Base-by-base conservation (phyloP, 1,284 basidiomycete genomes). In the Singerocomus inundabilis region DNA sequence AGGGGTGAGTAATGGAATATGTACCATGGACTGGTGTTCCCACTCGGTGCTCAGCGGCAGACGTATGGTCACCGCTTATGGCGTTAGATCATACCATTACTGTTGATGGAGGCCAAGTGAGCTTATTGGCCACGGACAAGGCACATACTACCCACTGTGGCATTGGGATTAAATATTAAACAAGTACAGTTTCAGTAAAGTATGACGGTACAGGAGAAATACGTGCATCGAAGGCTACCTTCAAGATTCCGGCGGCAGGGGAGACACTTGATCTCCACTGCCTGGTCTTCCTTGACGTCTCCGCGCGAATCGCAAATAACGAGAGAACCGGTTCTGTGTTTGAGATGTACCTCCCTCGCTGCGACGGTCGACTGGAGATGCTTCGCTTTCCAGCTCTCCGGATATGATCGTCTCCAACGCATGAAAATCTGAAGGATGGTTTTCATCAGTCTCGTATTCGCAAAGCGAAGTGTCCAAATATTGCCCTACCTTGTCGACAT, bases 401-500 rank as follows among this genome's bases (percentile, higher is more conserved):
- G 73, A 72, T 33, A 80, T 57, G 38, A 80, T 77, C 21, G 71
- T 71, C 52, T 80, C 76, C 35, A 80, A 64, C 12, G 78, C 73
- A 44, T 72, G 68, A 52, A 80, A 80, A 58, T 80, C 78, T 79
- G 51, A 39, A 15, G 12, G 24, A 29, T 18, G 41, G 11, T 25
- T 28, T n/a, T 30, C 30, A 26, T 62, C n/a, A 50, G 46, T 30
- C 12, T 26, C 30, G 4, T n/a, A 21, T 25, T 18, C 39, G 12
- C 7, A 9, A 16, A 4, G 13, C 15, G 21, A 21, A 21, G 21
- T 2, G 18, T 15, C 18, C 12, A 12, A 36, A 44, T 16, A 16
- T 34, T 15, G 6, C 64, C 79, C 53, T 57, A 91, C 91, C 91
- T 70, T 93, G 87, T 58, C 93, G 80, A 68, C 93, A 97, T 36